A percentile compares a stretch with the other conserved stretches of the same genome.
phyloP scores from a whole-genome alignment of 139 green algal genomes.

The Picochlorum sp. region DNA sequence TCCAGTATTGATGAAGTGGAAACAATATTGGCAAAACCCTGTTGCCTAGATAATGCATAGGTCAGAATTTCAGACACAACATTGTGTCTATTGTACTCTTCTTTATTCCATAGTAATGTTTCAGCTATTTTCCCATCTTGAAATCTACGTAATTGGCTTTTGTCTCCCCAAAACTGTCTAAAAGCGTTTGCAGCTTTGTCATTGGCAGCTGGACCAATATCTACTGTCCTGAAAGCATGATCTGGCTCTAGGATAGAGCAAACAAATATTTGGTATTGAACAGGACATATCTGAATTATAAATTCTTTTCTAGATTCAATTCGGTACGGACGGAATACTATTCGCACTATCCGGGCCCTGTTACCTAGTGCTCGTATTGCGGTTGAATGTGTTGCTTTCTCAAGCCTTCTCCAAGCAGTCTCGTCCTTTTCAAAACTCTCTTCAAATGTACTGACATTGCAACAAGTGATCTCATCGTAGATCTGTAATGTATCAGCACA shows the following conservation, averaged over 20 bases:
- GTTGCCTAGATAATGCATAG: slow-evolving; percentile 33
- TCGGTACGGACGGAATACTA: too few species aligned
- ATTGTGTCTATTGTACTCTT: slow-evolving; percentile 27
- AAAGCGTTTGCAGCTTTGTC: slow-evolving; percentile 36
- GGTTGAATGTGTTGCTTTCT: too few species aligned
- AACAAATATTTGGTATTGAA: background rate
- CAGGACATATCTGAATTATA: too few species aligned
- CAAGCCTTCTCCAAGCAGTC: background rate
- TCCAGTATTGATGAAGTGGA: slow-evolving; percentile 29
- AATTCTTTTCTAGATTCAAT: too few species aligned
- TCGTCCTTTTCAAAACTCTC: background rate
- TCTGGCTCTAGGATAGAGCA: slow-evolving; percentile 23
- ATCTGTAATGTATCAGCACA: slow-evolving; percentile 1
- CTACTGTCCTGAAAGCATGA: slow-evolving; percentile 35
- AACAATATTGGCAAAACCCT: slow-evolving; percentile 28
- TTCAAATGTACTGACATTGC: background rate
- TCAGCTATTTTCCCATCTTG: slow-evolving; percentile 66
- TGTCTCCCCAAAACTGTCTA: slow-evolving; percentile 62
- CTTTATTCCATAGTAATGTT: slow-evolving; percentile 57
- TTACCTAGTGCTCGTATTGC: too few species aligned
- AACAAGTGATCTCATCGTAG: slow-evolving; percentile 51
- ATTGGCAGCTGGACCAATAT: slow-evolving; percentile 52
- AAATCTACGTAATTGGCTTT: slow-evolving; percentile 57
- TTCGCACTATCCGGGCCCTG: too few species aligned
- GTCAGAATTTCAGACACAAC: slow-evolving; percentile 42